Conservation (phyloP, 225 moss, liverwort and hornwort species). For the Thuidium tamariscinum region DNA sequence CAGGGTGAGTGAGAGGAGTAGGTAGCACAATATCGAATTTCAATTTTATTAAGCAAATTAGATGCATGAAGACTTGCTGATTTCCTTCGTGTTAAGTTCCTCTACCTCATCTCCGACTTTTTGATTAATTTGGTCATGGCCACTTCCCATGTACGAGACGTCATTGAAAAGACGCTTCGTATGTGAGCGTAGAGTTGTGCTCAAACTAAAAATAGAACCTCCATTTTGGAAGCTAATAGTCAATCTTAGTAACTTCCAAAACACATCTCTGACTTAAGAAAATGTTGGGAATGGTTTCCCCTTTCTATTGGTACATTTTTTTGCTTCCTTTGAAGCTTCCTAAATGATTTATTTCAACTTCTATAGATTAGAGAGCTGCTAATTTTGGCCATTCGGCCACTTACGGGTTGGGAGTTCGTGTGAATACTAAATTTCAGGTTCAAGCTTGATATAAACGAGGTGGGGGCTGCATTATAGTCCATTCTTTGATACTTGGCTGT, state of each 20-base stretch:
- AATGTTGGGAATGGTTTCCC: not conserved
- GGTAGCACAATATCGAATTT: not conserved
- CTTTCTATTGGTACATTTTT: not conserved
- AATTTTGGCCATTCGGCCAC: not conserved
- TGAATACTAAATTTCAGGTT: not conserved
- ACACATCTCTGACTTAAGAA: not conserved
- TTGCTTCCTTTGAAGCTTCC: not conserved
- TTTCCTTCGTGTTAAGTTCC: not conserved
- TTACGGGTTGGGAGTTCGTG: not conserved
- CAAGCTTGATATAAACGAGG: not conserved
- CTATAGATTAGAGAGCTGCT: not conserved
- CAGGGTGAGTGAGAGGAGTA: slow-evolving; percentile 39
- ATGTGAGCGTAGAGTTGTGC: not conserved
- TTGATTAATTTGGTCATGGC: not conserved
- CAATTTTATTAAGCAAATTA: not conserved
- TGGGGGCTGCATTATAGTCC: not conserved
- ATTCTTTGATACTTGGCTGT: not conserved
- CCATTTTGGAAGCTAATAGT: not conserved
- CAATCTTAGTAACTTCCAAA: not conserved
- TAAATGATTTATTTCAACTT: not conserved
- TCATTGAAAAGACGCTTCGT: not conserved
- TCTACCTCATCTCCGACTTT: not conserved
- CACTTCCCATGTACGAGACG: not conserved
- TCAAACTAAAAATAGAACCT: not conserved
- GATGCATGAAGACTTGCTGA: not conserved